Base-by-base conservation (phyloP, 1,284 basidiomycete species). In the Trametes polyzona region DNA sequence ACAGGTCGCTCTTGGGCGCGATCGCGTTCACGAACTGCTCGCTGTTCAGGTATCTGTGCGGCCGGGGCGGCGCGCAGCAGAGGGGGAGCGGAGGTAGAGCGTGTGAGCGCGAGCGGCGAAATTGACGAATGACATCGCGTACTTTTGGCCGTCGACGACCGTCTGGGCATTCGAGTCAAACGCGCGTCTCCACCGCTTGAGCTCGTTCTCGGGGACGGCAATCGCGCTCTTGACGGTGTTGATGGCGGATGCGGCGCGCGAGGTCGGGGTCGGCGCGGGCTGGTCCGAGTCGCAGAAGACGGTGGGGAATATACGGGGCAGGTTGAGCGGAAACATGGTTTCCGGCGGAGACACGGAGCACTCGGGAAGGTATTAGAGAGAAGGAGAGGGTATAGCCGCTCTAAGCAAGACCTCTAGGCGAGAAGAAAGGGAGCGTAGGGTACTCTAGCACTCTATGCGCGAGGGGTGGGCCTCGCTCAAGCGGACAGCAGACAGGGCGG, bases 11-110 rank as follows among this genome's bases (percentile, higher is more conserved):
- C 54, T 83, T 83, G 3, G 95, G 93, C 33, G 91, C 93, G 71
- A 97, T 95, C 51, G 95, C 94, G 71, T 93, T 92, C 69, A 97
- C 88, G 73, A 98, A 98, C 68, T 88, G 87, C 37, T 93, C 87
- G 33, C 81, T 77, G 73, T 91, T 90, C 52, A 98, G 79, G 73
- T 84, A 96, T 73, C 95, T 88, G 64, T 32, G 27, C 39, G 23
- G 12, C n/a, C n/a, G 11, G 29, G 3, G 23, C 21, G 11, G 8
- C 12, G 24, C 37, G 37, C 5, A 11, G n/a, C n/a, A 19, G n/a
- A 32, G 21, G 24, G 26, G 26, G 8, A 1, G 23, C 24, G 30
- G 14, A n/a, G 52, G 40, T 12, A 27, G 26, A 16, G 30, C 42
- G 19, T 27, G 51, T 27, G 46, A 23, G 30, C 24, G 33, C 14